phyloP scores from a whole-genome alignment of 257 asterid genomes.

The Solanum chmielewskii region DNA sequence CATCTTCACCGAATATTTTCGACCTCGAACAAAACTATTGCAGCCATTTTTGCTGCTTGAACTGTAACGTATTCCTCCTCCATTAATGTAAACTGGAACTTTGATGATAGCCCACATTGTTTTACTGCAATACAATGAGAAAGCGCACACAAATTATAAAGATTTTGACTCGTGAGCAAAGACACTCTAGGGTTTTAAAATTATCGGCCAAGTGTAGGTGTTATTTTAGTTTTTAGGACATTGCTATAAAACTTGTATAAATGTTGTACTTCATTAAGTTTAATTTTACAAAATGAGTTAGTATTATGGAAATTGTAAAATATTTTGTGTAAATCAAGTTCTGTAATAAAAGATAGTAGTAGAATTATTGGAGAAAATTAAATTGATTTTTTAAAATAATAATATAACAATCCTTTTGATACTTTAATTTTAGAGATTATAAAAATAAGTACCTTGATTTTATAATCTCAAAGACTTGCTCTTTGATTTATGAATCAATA shows the following conservation, averaged over 20 bases:
- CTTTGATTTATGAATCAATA: not conserved
- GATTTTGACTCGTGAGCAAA: not conserved
- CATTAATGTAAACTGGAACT: slow-evolving; percentile 13
- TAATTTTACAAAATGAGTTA: too few relatives aligned
- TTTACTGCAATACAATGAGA: not conserved
- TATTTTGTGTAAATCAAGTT: not conserved
- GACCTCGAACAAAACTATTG: slow-evolving; percentile 1
- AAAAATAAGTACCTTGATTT: not conserved
- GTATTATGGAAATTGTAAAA: not conserved
- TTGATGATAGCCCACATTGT: slow-evolving; percentile 26
- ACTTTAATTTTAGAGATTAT: not conserved
- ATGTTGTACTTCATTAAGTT: too few relatives aligned
- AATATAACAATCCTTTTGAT: not conserved
- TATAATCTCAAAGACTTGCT: not conserved
- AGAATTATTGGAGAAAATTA: too few relatives aligned
- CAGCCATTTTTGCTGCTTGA: slow-evolving; percentile 5
- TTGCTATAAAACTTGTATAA: not conserved
- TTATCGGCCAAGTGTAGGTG: not conserved
- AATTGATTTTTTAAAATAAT: not conserved
- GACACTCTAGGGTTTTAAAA: not conserved
- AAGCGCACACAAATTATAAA: not conserved
- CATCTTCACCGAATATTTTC: slow-evolving; percentile 17
- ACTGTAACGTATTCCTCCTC: not conserved
- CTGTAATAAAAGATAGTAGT: not conserved
- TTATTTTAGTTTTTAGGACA: too few relatives aligned